Percentiles rank a stretch among this genome's conserved stretches.
phyloP scores from a whole-genome alignment of 805 yeast genomes.

The Hanseniaspora hatyaiensis region DNA sequence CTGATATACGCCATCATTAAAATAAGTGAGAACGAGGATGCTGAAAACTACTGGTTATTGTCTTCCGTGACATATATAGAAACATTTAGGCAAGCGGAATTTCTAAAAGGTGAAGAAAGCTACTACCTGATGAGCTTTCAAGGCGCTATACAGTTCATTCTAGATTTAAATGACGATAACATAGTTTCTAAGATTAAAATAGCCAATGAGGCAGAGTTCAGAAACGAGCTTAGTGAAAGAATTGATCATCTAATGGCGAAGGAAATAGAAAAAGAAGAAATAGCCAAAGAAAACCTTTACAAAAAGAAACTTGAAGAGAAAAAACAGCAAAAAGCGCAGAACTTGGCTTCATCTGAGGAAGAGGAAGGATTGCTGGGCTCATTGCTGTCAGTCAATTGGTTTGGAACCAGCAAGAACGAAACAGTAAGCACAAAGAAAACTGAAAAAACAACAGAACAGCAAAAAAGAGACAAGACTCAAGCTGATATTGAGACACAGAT shows the following conservation, averaged over 20 bases:
- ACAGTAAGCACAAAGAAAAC: not conserved
- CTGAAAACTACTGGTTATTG: constrained; percentile 37
- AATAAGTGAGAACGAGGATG: constrained; percentile 5
- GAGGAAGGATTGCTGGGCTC: not conserved
- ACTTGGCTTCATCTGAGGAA: not conserved
- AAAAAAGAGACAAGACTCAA: no score
- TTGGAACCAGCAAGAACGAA: not conserved
- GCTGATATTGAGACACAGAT: constrained; percentile 33
- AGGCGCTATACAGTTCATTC: constrained; percentile 75
- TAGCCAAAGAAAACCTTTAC: not conserved
- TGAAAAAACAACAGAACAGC: not conserved
- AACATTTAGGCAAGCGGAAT: constrained; percentile 63
- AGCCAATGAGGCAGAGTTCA: constrained; percentile 45
- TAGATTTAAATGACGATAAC: constrained; percentile 43
- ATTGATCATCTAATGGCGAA: constrained; percentile 16
- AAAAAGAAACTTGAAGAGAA: not conserved
- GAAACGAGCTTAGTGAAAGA: constrained; percentile 32
- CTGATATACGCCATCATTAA: constrained; percentile 67
- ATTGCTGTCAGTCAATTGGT: constrained; percentile 4
- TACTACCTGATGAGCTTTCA: constrained; percentile 84
- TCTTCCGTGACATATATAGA: constrained; percentile 80
- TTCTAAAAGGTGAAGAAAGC: constrained; percentile 76
- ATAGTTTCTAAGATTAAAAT: constrained; percentile 38
- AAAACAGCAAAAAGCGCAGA: not conserved
- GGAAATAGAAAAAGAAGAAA: constrained; percentile 5